Percentiles rank a stretch among this genome's conserved stretches.
phyloP scores from a whole-genome alignment of 2,329 filamentous ascomycete species.

The Cladosporium sp. region DNA sequence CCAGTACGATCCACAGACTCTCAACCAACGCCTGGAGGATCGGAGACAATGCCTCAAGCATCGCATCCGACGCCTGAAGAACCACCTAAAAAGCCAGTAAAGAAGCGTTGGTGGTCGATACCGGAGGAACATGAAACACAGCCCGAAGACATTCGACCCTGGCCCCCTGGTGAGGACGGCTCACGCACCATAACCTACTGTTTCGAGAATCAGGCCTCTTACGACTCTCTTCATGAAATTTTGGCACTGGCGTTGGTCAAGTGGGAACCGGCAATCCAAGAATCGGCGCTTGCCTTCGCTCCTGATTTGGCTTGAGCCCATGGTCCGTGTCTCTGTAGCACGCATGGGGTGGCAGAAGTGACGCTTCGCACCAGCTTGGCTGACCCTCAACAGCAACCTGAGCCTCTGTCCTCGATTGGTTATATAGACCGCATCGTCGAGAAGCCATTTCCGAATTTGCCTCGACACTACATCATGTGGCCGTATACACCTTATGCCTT shows the following conservation, averaged over 20 bases:
- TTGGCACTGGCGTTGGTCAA: not conserved
- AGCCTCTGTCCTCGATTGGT: not conserved
- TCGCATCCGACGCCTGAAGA: not conserved
- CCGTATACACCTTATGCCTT: not conserved
- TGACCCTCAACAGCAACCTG: no score
- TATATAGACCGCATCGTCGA: not conserved
- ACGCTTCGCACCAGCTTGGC: not conserved
- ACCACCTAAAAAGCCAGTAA: not conserved
- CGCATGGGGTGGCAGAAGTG: not conserved
- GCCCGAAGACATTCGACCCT: not conserved
- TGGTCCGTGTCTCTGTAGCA: not conserved
- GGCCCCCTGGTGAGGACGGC: not conserved
- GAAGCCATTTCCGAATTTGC: not conserved
- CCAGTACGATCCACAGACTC: not conserved
- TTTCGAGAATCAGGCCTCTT: not conserved
- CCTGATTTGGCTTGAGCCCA: not conserved
- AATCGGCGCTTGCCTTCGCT: not conserved
- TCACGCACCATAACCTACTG: not conserved
- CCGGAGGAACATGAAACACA: not conserved
- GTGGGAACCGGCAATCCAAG: not conserved
- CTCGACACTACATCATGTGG: not conserved
- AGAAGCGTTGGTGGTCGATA: not conserved
- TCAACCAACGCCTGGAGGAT: not conserved
- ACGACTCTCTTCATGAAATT: not conserved
- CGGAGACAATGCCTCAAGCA: no score